Evolutionary conservation across 2,329 filamentous ascomycete genomes (phyloP), one percentile per base, ranked within the genome.

Genomic region (Juglanconis sp.): DNA sequence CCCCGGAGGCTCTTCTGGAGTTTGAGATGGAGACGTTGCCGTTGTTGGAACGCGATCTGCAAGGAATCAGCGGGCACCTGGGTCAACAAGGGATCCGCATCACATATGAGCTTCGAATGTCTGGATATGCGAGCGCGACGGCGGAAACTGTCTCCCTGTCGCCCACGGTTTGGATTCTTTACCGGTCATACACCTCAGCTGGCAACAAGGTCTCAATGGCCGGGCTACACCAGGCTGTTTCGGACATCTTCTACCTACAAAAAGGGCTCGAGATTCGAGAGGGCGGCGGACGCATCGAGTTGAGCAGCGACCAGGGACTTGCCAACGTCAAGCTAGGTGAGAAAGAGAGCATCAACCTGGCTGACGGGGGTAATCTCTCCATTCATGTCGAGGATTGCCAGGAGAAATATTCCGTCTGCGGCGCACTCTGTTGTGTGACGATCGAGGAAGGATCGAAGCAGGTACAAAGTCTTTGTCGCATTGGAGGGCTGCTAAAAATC

Each of bases 81-180:
- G 57, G 59, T 44, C 59, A 58, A 38, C 59, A 61, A 34, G 59
- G 48, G 1, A 53, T 61, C n/a, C 34, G 54, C 4, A 44, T 61
- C 30, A 61, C 55, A 1, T 61, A 58, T 24, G 59, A 61, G 50
- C 55, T 61, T 13, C 59, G 59, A 24, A 61, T 61, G 59, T 61
- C 59, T 1, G 59, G 59, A 9, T 49, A 58, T 11, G 58, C 48
- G 31, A 30, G 50, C 15, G 42, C 17, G 1, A 24, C 9, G 4
- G 48, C 44, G 2, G 46, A 57, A 13, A 58, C 59, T 1, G 59
- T 58, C 6, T 50, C 44, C 2, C 32, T 61, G 31, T 24, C 46
- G 24, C 59, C 59, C 3, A 61, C 59, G 4, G 59, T 61, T 5
- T 61, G 59, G 59, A 61, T 61, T 7, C 6, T 61, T 9, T 58